These are phyloP conservation scores for Trypanosoma lewisi DNA, from an alignment of 208 protist species.

Conservation along the genomic window DNA sequence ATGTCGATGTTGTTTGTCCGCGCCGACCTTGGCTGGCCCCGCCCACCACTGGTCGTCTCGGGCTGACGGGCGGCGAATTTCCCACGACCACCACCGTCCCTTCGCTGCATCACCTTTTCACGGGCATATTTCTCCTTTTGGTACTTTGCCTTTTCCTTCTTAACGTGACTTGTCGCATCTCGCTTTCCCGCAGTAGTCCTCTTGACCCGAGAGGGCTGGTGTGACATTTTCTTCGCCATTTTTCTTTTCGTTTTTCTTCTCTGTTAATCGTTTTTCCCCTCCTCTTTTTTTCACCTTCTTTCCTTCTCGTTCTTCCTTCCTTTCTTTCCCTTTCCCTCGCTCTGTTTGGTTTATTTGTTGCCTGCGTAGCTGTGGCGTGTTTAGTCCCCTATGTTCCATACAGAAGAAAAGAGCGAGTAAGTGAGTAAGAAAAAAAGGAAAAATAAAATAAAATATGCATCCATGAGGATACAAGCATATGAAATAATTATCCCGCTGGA, in stretches of 20 bases:
- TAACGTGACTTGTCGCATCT: slow-evolving; percentile 29
- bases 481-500: too few species aligned
- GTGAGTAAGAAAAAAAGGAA: not conserved
- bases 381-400: too few species aligned
- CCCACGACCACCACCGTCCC: not conserved
- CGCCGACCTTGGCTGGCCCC: slow-evolving; percentile 25
- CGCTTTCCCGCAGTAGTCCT: slow-evolving; percentile 4
- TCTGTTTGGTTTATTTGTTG: too few species aligned
- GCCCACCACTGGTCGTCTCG: not conserved
- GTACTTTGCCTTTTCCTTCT: slow-evolving; percentile 59
- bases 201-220: not conserved
- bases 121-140: slow-evolving; percentile 55
- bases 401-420: too few species aligned
- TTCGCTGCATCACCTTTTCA: slow-evolving; percentile 28
- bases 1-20: slow-evolving; percentile 72
- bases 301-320: not conserved
- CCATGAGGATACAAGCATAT: too few species aligned
- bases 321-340: not conserved
- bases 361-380: too few species aligned
- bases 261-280: not conserved
- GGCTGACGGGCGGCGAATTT: not conserved
- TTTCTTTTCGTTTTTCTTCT: not conserved
- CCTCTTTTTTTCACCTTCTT: not conserved
- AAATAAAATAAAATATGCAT: not conserved
- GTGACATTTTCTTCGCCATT: not conserved